Percentiles rank a stretch among this genome's conserved stretches.
phyloP scores from a whole-genome alignment of 108 stramenopile species.

The Fistulifera solaris region DNA sequence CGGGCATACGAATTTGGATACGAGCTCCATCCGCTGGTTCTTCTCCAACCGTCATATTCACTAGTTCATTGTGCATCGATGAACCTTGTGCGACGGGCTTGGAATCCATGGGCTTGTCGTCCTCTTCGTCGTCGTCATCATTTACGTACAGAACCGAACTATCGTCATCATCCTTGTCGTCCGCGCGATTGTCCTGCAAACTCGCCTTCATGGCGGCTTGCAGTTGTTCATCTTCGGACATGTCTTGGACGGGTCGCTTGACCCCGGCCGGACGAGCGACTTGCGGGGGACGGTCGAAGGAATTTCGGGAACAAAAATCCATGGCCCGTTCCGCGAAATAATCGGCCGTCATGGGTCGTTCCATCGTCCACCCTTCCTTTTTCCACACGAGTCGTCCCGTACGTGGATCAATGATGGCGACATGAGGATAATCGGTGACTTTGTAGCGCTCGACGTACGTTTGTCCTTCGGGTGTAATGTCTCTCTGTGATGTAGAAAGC shows the following conservation, averaged over 20 bases:
- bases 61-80: slow-evolving; percentile 34
- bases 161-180: slow-evolving; percentile 20
- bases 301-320: slow-evolving; percentile 85
- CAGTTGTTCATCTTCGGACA: slow-evolving; percentile 79
- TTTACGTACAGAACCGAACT: slow-evolving; percentile 19
- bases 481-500: slow-evolving; percentile 27
- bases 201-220: slow-evolving; percentile 81
- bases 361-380: slow-evolving; percentile 86
- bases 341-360: slow-evolving; percentile 68
- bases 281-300: slow-evolving; percentile 67
- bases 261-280: slow-evolving; percentile 14
- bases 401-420: slow-evolving; percentile 87
- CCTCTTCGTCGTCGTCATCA: slow-evolving; percentile 25
- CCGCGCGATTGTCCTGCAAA: slow-evolving; percentile 29
- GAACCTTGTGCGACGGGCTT: background rate
- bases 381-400: slow-evolving; percentile 79
- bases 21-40: slow-evolving; percentile 56
- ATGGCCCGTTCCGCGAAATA: slow-evolving; percentile 73
- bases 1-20: slow-evolving; percentile 79
- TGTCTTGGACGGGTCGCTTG: slow-evolving; percentile 27
- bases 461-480: slow-evolving; percentile 54
- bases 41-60: slow-evolving; percentile 34
- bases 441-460: slow-evolving; percentile 78
- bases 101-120: background rate
- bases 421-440: slow-evolving; percentile 75